Evolutionary conservation across 768 basidiomycete species (phyloP), one percentile per base, ranked within the genome.

Genomic region (Lactifluus hygrophoroides): DNA sequence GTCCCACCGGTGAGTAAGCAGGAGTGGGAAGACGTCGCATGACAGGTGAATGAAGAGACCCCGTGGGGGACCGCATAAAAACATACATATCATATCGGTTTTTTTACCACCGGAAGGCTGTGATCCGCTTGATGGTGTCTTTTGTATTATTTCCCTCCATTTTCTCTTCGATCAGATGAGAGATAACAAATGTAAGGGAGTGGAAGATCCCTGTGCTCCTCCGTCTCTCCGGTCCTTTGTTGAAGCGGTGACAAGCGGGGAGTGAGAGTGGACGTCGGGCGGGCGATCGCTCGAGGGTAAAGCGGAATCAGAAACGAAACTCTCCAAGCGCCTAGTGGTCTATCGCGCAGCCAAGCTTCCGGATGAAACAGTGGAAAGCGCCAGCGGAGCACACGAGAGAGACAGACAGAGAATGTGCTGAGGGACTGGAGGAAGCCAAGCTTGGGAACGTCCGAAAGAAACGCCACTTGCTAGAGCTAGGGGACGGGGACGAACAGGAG

Each of bases 281-380:
- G 58, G 42, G 48, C 21, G 54, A 49, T 58, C 38, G 48, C 28
- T 38, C 30, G 27, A 16, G 27, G 8, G 42, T 17, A 34, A 54
- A 42, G 38, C 30, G 47, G 58, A 16, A 49, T 38, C 53, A 40
- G 30, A 47, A 11, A 37, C 28, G 45, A 16, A 13, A 58, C 45
- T 32, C 27, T 21, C 35, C 54, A 51, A 35, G 54, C 49, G 59
- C 37, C 27, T 43, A 16, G 35, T n/a, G n/a, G n/a, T n/a, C n/a
- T n/a, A n/a, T 50, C 42, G 51, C 49, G 59, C 35, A 56, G 59
- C 59, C 59, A 60, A 56, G 49, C 23, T 27, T 60, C 59, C 27
- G 59, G 58, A 34, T 60, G 49, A 56, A 51, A 60, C 35, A 32
- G 48, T 32, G 51, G 34, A 25, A 54, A 43, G 45, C 53, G 48